Evolutionary conservation across 306 rosid species (phyloP).

Genomic region (Sesbania bispinosa): DNA sequence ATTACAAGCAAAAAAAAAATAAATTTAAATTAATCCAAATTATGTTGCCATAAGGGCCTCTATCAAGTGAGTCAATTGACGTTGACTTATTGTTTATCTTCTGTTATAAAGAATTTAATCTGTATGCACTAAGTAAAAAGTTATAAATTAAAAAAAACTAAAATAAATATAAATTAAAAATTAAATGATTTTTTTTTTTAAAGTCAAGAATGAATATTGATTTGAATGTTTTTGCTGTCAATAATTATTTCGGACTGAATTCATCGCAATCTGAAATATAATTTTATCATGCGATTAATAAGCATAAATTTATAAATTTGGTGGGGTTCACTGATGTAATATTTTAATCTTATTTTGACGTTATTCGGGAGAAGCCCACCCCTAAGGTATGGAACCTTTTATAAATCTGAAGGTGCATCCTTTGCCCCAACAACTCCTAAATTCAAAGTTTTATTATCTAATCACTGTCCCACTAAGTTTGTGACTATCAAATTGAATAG

Average conservation of each 20-base stretch:
- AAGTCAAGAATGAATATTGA: too few relatives aligned
- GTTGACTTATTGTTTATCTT: too few relatives aligned
- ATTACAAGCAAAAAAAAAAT: too few relatives aligned
- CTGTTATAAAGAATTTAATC: too few relatives aligned
- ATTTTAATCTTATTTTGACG: not conserved
- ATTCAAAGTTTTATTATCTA: not conserved
- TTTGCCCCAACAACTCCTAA: conserved; percentile 6
- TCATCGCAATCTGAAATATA: not conserved
- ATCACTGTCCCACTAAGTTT: not conserved
- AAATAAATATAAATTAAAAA: too few relatives aligned
- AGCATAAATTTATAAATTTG: not conserved
- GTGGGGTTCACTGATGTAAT: not conserved
- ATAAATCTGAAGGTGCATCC: conserved; percentile 5
- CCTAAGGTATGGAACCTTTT: not conserved
- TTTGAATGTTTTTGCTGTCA: not conserved
- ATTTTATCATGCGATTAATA: too few relatives aligned
- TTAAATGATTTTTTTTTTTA: too few relatives aligned
- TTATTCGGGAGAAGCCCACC: not conserved
- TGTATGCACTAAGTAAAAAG: too few relatives aligned
- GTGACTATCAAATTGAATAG: not conserved
- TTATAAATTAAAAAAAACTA: too few relatives aligned
- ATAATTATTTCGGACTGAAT: not conserved
- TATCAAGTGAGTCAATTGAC: too few relatives aligned
- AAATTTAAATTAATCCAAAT: too few relatives aligned
- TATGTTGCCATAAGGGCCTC: too few relatives aligned